Conservation (phyloP, 331 rosid genomes). For the Dryas integrifolia region DNA sequence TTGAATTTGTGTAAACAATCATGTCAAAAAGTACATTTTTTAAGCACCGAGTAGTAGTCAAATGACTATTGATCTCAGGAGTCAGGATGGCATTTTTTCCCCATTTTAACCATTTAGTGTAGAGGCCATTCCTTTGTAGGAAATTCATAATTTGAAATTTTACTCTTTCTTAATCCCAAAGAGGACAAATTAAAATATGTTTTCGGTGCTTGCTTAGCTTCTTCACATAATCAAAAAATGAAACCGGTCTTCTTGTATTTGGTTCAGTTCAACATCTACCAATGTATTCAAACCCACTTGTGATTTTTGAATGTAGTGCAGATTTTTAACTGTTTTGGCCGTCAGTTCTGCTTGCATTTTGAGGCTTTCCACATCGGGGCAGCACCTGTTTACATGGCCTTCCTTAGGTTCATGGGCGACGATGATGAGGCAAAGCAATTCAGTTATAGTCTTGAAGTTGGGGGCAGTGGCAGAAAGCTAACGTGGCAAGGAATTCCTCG, state of each 20-base stretch:
- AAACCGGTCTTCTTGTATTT: background rate
- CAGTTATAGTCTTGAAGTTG: constrained; percentile 49
- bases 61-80: too few relatives aligned
- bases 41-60: background rate
- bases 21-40: background rate
- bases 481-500: constrained; percentile 55
- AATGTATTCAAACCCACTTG: background rate
- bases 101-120: background rate
- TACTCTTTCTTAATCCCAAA: background rate
- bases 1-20: background rate
- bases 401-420: constrained; percentile 58
- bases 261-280: background rate
- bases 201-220: background rate
- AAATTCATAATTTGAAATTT: background rate
- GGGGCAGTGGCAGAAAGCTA: constrained; percentile 50
- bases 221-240: background rate
- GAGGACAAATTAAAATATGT: background rate
- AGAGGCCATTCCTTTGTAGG: background rate
- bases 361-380: constrained; percentile 54
- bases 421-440: constrained; percentile 55
- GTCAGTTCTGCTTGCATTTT: constrained; percentile 53
- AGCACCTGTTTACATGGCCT: constrained; percentile 59
- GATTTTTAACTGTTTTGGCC: constrained; percentile 57
- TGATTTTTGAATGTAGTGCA: constrained; percentile 21
- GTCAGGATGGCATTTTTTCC: background rate